These are phyloP conservation scores for Aspergillus novoparasiticus DNA, from an alignment of 2,329 filamentous ascomycete genomes.

Conservation along the genomic window DNA sequence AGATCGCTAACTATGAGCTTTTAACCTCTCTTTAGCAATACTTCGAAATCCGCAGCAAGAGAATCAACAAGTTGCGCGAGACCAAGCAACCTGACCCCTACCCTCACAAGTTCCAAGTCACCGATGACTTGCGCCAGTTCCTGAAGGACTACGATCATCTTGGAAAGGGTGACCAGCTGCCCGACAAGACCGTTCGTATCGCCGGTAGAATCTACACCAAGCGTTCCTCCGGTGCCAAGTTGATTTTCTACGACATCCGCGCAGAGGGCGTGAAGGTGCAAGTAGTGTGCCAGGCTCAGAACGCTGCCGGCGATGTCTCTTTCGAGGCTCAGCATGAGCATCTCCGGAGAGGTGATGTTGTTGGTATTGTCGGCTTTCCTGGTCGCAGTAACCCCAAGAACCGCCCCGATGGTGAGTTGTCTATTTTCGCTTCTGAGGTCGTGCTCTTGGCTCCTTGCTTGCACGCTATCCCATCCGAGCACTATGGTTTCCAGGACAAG, in stretches of 20 bases:
- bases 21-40: slow-evolving; percentile 64
- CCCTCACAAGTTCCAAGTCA: slow-evolving; percentile 90
- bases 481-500: slow-evolving; percentile 93
- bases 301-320: slow-evolving; percentile 66
- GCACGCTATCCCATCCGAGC: slow-evolving; percentile 80
- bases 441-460: slow-evolving; percentile 86
- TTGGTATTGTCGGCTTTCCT: slow-evolving; percentile 83
- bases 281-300: slow-evolving; percentile 87
- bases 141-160: slow-evolving; percentile 72
- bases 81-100: slow-evolving; percentile 80
- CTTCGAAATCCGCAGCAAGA: slow-evolving; percentile 90
- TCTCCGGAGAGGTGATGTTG: slow-evolving; percentile 87
- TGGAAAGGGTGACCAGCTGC: slow-evolving; percentile 82
- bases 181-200: slow-evolving; percentile 73
- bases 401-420: slow-evolving; percentile 85
- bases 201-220: slow-evolving; percentile 89
- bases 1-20: neutral
- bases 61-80: slow-evolving; percentile 74
- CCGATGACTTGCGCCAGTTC: slow-evolving; percentile 80
- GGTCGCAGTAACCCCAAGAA: slow-evolving; percentile 88
- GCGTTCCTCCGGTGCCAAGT: slow-evolving; percentile 77
- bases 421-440: slow-evolving; percentile 87
- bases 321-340: slow-evolving; percentile 90
- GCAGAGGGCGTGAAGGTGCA: slow-evolving; percentile 78
- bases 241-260: slow-evolving; percentile 88